A percentile compares a stretch with the other conserved stretches of the same genome.
phyloP scores from a whole-genome alignment of 345 rosid genomes.

The Eucalyptus melliodora region DNA sequence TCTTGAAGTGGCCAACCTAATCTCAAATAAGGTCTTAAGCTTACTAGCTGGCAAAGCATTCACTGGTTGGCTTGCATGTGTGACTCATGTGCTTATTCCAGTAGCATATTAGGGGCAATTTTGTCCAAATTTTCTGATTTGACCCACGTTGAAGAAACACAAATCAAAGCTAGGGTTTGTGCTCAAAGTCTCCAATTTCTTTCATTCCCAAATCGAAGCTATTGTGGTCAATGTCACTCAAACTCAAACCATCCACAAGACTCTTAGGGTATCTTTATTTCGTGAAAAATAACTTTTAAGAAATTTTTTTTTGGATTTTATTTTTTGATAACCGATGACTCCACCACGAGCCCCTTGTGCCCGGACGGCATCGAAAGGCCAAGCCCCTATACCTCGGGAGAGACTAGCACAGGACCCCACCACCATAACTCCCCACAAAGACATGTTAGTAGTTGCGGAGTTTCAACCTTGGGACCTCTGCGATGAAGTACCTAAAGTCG shows the following conservation, averaged over 20 bases:
- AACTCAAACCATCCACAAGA: constrained; percentile 60
- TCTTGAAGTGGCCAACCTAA: background rate
- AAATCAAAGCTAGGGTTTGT: background rate
- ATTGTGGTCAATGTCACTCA: constrained; percentile 61
- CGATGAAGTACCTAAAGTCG: no score
- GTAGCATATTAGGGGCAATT: background rate
- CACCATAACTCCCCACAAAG: no score
- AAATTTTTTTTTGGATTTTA: no score
- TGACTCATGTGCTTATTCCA: background rate
- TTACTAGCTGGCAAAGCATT: background rate
- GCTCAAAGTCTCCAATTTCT: background rate
- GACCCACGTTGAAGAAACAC: background rate
- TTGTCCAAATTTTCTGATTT: background rate
- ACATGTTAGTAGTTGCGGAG: no score
- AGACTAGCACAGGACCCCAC: no score
- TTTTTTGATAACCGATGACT: no score
- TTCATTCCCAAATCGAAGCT: background rate
- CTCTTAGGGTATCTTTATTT: background rate
- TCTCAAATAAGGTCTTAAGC: background rate
- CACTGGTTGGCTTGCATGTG: rapidly evolving
- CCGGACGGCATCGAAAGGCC: no score
- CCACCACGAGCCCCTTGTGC: no score
- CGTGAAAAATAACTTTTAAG: no score
- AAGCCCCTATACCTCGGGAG: no score
- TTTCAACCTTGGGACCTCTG: no score